These are phyloP conservation scores for Dicorynia guianensis DNA, from an alignment of 306 rosid genomes.

Conservation along the genomic window DNA sequence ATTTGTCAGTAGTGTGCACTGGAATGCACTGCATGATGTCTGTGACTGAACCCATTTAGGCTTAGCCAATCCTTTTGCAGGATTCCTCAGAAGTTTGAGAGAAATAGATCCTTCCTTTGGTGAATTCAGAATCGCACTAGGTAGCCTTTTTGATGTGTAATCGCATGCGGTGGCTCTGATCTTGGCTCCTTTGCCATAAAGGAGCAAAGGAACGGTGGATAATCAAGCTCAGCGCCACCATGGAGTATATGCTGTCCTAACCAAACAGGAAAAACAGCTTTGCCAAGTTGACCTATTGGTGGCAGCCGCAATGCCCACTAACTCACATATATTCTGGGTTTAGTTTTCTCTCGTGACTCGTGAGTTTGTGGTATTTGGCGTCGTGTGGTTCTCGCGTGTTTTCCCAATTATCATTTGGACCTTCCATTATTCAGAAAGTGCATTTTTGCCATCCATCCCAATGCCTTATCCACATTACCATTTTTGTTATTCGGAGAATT, in stretches of 20 bases:
- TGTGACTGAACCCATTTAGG: slow-evolving; percentile 41
- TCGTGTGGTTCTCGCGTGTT: neutral
- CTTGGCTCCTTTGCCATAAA: slow-evolving; percentile 43
- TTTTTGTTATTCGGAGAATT: slow-evolving; percentile 36
- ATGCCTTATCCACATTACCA: slow-evolving; percentile 43
- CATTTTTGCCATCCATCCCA: slow-evolving; percentile 20
- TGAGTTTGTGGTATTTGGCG: slow-evolving; percentile 31
- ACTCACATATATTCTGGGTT: neutral
- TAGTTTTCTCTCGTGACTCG: neutral
- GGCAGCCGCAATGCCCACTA: slow-evolving; percentile 38
- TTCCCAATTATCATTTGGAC: neutral
- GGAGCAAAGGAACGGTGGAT: slow-evolving; percentile 53
- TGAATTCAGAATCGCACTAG: slow-evolving; percentile 49
- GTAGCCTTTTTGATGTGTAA: slow-evolving; percentile 71
- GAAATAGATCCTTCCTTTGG: slow-evolving; percentile 34
- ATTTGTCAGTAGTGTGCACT: slow-evolving; percentile 32
- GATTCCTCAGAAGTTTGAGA: slow-evolving; percentile 46
- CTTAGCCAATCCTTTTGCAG: slow-evolving; percentile 13
- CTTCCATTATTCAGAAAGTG: slow-evolving; percentile 12
- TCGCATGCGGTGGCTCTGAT: slow-evolving; percentile 55
- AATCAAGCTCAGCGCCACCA: slow-evolving; percentile 21
- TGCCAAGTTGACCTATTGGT: slow-evolving; percentile 51
- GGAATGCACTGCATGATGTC: slow-evolving; percentile 41
- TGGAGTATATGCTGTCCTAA: slow-evolving; percentile 57
- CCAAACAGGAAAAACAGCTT: slow-evolving; percentile 49